A percentile compares a stretch with the other conserved stretches of the same genome.
phyloP scores from a whole-genome alignment of 495 filamentous ascomycete genomes.

The Xylaria palmicola region DNA sequence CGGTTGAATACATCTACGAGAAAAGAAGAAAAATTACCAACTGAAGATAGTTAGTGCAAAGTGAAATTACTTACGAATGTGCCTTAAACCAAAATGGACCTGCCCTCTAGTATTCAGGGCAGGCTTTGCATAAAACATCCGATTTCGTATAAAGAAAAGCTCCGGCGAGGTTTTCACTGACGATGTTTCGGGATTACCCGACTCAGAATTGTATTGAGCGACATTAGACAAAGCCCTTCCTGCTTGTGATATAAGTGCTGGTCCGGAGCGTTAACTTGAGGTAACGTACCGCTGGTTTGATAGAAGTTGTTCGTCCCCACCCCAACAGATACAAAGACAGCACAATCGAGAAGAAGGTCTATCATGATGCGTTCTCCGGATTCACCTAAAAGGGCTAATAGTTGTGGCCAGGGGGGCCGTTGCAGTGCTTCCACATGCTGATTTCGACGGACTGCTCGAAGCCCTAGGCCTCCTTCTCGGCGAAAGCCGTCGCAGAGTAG shows the following conservation, averaged over 20 bases:
- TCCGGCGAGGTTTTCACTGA: slow-evolving; percentile 47
- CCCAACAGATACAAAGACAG: slow-evolving; percentile 68
- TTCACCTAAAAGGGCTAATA: slow-evolving; percentile 68
- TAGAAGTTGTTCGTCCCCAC: slow-evolving; percentile 59
- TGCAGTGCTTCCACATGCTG: slow-evolving; percentile 69
- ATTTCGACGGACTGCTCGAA: slow-evolving; percentile 62
- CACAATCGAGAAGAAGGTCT: slow-evolving; percentile 72
- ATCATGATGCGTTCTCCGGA: slow-evolving; percentile 83
- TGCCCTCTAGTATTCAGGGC: slow-evolving; percentile 63
- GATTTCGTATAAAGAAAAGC: slow-evolving; percentile 75
- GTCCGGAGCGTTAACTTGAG: neutral
- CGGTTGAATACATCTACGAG: slow-evolving; percentile 82
- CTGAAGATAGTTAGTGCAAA: neutral
- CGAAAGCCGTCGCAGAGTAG: slow-evolving; percentile 76
- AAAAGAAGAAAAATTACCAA: slow-evolving; percentile 3
- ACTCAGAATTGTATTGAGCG: slow-evolving; percentile 21
- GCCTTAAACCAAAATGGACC: slow-evolving; percentile 71
- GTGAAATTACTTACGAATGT: slow-evolving; percentile 65
- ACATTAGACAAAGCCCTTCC: slow-evolving; percentile 38
- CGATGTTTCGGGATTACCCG: slow-evolving; percentile 15
- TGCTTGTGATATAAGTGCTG: slow-evolving; percentile 4
- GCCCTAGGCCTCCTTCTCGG: slow-evolving; percentile 41
- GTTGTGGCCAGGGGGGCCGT: slow-evolving; percentile 65
- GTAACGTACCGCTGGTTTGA: slow-evolving; percentile 72
- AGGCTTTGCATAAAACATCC: slow-evolving; percentile 82